phyloP scores from a whole-genome alignment of 257 asterid species.

The Avicennia marina region DNA sequence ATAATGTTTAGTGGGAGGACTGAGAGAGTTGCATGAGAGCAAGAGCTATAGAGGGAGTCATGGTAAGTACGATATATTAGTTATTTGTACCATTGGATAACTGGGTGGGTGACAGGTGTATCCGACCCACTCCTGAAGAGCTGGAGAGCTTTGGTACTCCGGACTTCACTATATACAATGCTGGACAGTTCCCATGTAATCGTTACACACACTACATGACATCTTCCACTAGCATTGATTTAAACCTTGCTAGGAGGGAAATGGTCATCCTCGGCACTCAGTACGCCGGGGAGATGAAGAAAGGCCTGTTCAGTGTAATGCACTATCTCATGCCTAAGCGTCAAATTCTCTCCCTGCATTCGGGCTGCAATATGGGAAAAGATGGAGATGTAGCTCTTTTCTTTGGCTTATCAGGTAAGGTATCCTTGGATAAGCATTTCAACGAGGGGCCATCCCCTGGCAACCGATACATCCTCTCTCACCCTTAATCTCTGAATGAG shows the following conservation, averaged over 20 bases:
- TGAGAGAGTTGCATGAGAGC: conserved; percentile 17
- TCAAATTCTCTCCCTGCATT: conserved; percentile 87
- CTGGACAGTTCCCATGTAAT: conserved; percentile 98
- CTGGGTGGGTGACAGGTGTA: conserved; percentile 93
- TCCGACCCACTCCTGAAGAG: conserved; percentile 98
- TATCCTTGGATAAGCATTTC: conserved; percentile 17
- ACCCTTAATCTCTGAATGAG: conserved; percentile 14
- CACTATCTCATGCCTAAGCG: conserved; percentile 99
- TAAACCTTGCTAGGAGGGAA: conserved; percentile 81
- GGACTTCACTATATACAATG: conserved; percentile 99
- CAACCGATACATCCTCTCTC: conserved; percentile 28
- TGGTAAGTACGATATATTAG: conserved; percentile 15
- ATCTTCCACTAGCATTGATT: conserved; percentile 97
- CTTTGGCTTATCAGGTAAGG: conserved; percentile 92
- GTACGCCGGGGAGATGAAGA: conserved; percentile 99
- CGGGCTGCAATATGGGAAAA: conserved; percentile 99
- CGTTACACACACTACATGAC: conserved; percentile 99
- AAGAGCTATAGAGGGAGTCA: conserved; percentile 20
- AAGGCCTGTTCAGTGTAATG: conserved; percentile 95
- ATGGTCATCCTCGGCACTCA: conserved; percentile 99
- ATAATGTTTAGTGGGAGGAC: conserved; percentile 8
- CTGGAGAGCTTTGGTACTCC: conserved; percentile 98
- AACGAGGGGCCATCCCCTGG: conserved; percentile 20
- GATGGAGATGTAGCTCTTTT: conserved; percentile 95
- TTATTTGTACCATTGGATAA: conserved; percentile 39